phyloP scores from a whole-genome alignment of 1,284 basidiomycete species.

The Farysia itapuensis region DNA sequence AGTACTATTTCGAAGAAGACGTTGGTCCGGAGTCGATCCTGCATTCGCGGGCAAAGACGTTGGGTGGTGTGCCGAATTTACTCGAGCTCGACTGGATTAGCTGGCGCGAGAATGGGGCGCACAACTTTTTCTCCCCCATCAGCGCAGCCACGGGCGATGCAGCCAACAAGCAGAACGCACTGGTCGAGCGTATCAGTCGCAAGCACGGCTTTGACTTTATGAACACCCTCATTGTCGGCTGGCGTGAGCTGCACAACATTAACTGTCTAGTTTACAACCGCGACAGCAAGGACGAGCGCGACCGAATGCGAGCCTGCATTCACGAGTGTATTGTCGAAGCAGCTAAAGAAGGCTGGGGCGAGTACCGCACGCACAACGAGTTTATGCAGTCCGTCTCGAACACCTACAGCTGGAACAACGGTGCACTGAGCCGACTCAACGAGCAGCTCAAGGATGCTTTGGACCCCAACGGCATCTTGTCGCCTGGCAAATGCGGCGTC shows the following conservation, averaged over 20 bases:
- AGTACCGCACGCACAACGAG: background rate
- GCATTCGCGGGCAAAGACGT: slow-evolving; percentile 39
- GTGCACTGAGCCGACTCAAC: slow-evolving; percentile 39
- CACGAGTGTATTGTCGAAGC: slow-evolving; percentile 29
- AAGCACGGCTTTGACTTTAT: slow-evolving; percentile 46
- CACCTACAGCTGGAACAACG: slow-evolving; percentile 23
- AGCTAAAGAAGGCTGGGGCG: slow-evolving; percentile 47
- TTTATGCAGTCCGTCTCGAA: slow-evolving; percentile 8
- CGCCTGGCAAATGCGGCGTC: slow-evolving; percentile 46
- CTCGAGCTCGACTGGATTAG: slow-evolving; percentile 41
- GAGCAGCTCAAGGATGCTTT: slow-evolving; percentile 52
- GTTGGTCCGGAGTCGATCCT: slow-evolving; percentile 12
- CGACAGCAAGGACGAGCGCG: slow-evolving; percentile 38
- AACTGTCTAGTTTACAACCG: slow-evolving; percentile 42
- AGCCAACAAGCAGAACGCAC: slow-evolving; percentile 12
- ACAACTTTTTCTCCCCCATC: slow-evolving; percentile 48
- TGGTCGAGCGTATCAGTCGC: slow-evolving; percentile 13
- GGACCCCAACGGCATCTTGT: slow-evolving; percentile 52
- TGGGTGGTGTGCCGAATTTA: slow-evolving; percentile 41
- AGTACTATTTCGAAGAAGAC: slow-evolving; percentile 18
- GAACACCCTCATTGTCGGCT: slow-evolving; percentile 19
- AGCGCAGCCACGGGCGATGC: slow-evolving; percentile 23
- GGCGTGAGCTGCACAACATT: slow-evolving; percentile 42
- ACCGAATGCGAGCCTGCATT: slow-evolving; percentile 25
- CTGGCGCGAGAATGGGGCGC: slow-evolving; percentile 34